Conservation (phyloP, 2,329 filamentous ascomycete species). For the Cercospora zeae-maydis region DNA sequence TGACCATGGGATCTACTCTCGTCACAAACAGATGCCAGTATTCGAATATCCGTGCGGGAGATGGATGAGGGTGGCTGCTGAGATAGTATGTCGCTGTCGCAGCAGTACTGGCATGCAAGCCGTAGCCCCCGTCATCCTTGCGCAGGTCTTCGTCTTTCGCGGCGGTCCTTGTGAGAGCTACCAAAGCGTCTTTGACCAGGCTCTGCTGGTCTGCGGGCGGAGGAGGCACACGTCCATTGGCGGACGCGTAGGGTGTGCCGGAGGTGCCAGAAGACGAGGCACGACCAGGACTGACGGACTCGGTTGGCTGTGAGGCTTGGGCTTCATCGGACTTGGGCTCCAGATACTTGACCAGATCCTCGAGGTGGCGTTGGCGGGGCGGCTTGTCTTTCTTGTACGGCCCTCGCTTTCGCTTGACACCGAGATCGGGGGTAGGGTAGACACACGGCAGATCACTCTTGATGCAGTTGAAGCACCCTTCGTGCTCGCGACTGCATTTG, state of each 20-base stretch:
- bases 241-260: neutral
- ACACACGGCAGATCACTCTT: conserved; percentile 31
- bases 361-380: conserved; percentile 30
- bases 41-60: conserved; percentile 23
- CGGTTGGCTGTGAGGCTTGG: neutral
- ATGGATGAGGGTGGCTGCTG: conserved; percentile 17
- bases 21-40: conserved; percentile 31
- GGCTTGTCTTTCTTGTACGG: conserved; percentile 34
- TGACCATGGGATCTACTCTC: conserved; percentile 30
- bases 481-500: conserved; percentile 29
- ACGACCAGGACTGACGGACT: conserved; percentile 14
- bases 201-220: conserved; percentile 21
- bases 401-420: conserved; percentile 32
- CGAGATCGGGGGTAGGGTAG: conserved; percentile 27
- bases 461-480: conserved; percentile 30
- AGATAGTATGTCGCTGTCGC: neutral
- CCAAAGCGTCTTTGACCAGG: conserved; percentile 30
- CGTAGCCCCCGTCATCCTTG: conserved; percentile 15
- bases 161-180: conserved; percentile 28
- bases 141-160: conserved; percentile 22
- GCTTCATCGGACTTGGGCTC: conserved; percentile 20
- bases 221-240: neutral
- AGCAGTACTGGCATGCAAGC: neutral
- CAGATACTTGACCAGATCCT: conserved; percentile 31
- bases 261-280: conserved; percentile 11